These are phyloP conservation scores for Agaricus sinodeliciosus DNA, from an alignment of 768 basidiomycete genomes.

Conservation along the genomic window DNA sequence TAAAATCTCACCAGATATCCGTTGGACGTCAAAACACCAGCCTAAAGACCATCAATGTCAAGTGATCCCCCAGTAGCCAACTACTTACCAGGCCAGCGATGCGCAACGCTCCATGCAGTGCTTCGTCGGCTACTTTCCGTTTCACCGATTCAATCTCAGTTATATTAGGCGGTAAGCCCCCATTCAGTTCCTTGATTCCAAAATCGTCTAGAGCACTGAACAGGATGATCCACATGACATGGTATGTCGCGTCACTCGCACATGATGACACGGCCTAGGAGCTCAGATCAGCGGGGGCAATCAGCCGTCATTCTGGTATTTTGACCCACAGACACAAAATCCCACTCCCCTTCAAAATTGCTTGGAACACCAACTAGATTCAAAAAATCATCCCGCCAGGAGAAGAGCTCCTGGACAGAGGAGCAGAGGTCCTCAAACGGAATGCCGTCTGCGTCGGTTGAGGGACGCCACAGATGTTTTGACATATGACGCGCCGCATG, in stretches of 20 bases:
- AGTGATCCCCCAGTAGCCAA: slow-evolving; percentile 2
- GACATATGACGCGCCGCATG: slow-evolving; percentile 80
- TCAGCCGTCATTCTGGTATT: neutral
- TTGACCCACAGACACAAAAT: slow-evolving; percentile 63
- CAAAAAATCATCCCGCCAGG: slow-evolving; percentile 76
- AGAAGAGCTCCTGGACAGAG: slow-evolving; percentile 49
- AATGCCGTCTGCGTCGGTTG: slow-evolving; percentile 72
- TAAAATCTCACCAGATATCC: slow-evolving; percentile 66
- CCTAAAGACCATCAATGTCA: slow-evolving; percentile 29
- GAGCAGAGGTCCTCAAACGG: slow-evolving; percentile 54
- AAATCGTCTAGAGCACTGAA: slow-evolving; percentile 81
- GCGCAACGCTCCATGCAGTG: slow-evolving; percentile 77
- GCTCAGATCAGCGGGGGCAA: slow-evolving; percentile 1
- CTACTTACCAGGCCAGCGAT: slow-evolving; percentile 77
- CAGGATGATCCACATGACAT: slow-evolving; percentile 86
- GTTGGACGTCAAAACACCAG: slow-evolving; percentile 78
- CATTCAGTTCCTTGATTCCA: slow-evolving; percentile 70
- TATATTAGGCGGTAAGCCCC: slow-evolving; percentile 27
- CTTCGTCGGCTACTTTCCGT: slow-evolving; percentile 72
- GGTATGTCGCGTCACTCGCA: slow-evolving; percentile 84
- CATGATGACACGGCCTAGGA: slow-evolving; percentile 48
- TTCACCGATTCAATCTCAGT: slow-evolving; percentile 55
- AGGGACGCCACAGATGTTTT: slow-evolving; percentile 72
- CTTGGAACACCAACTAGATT: slow-evolving; percentile 79
- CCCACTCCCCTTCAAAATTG: slow-evolving; percentile 82